Base-by-base conservation (phyloP, 2,329 filamentous ascomycete species). In the Simplicillium sp. region DNA sequence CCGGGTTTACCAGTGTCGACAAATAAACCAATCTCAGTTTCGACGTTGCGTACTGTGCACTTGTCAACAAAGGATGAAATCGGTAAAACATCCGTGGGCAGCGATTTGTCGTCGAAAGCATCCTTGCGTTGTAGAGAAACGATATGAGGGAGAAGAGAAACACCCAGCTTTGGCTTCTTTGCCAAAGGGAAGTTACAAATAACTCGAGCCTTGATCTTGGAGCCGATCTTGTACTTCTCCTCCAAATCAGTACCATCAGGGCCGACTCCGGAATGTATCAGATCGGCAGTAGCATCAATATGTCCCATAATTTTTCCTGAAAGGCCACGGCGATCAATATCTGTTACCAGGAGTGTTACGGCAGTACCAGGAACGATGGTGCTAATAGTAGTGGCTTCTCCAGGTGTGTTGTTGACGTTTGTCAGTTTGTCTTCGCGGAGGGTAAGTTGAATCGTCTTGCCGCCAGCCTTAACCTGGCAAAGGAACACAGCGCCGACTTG, bases 351-450 rank as follows among this genome's bases (percentile, higher is more conserved):
- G 11, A 96, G 71, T 50, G 95, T 88, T 29, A 88, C 87, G 6
- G 83, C 80, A n/a, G 87, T 92, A 49, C 92, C 94, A 2, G 94
- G 92, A 7, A 96, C 73, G 62, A 94, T 95, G 7, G 85, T 77
- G 58, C 89, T 87, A 55, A 98, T 84, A 0, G 86, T 94, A 8
- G 87, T 87, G 1, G 89, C 89, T 33, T 85, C 80, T 25, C 71
- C 73, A 3, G 94, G 71, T 43, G 73, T 75, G 54, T 79, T 77
- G 36, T 79, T 70, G 44, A 77, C 59, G 50, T 80, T 85, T 29
- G 79, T 83, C 14, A 87, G 67, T 51, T 82, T 84, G 47, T 75
- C 74, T 34, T 77, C 68, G 51, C 87, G 77, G 15, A 87, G 78
- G 2, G 87, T 89, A 17, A 98, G 73, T 61, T 97, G 94, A 18